A percentile compares a stretch with the other conserved stretches of the same genome.
phyloP scores from a whole-genome alignment of 371 early-diverging fungal species.

The Lichtheimia corymbifera region DNA sequence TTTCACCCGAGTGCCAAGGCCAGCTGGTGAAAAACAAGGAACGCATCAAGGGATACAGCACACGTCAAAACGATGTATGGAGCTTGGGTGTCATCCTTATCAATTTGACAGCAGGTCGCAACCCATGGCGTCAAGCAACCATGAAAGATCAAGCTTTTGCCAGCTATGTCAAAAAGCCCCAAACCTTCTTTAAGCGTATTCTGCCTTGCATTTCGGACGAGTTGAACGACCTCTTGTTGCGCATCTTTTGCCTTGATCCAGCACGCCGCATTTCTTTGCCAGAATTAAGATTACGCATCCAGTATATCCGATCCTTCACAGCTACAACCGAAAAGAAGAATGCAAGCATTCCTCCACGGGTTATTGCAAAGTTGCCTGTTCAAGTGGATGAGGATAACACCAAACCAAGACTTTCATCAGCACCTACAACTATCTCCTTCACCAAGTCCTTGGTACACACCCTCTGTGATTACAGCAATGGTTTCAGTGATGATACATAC shows the following conservation, averaged over 20 bases:
- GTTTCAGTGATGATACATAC: not conserved
- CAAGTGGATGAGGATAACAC: too few relatives aligned
- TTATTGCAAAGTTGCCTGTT: conserved; percentile 65
- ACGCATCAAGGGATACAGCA: conserved; percentile 50
- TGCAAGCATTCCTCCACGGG: conserved; percentile 80
- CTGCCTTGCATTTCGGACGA: conserved; percentile 70
- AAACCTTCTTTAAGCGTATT: conserved; percentile 61
- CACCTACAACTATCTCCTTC: not conserved
- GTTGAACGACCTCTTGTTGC: conserved; percentile 68
- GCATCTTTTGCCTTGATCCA: conserved; percentile 76
- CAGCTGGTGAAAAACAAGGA: conserved; percentile 45
- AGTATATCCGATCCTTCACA: conserved; percentile 75
- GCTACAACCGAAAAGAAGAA: conserved; percentile 14
- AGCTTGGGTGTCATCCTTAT: conserved; percentile 82
- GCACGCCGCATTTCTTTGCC: conserved; percentile 66
- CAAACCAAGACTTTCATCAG: not conserved
- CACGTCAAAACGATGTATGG: conserved; percentile 86
- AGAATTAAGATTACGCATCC: conserved; percentile 61
- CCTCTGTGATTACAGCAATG: conserved; percentile 6
- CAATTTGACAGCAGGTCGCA: conserved; percentile 75
- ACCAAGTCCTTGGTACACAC: conserved; percentile 1
- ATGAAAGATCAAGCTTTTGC: conserved; percentile 72
- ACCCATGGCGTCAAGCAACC: conserved; percentile 83
- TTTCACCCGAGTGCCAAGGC: conserved; percentile 90
- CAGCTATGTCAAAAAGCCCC: conserved; percentile 64